Conservation (phyloP, 2,329 filamentous ascomycete species). For the Helminthosporium solani region DNA sequence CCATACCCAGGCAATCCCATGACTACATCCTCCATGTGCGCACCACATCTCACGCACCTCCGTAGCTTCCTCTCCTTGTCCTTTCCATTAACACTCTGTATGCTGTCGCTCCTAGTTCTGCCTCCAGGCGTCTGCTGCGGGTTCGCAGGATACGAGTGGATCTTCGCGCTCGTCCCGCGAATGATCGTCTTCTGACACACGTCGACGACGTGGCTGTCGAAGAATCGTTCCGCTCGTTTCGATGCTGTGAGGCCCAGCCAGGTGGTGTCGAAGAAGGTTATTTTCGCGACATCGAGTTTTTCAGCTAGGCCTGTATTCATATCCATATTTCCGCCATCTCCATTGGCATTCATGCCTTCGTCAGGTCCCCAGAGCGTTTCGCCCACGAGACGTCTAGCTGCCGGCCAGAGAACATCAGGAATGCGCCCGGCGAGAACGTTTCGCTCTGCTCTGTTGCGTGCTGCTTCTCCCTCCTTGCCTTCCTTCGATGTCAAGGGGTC, state of each 20-base stretch:
- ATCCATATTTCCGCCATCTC: conserved; percentile 39
- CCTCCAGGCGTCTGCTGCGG: conserved; percentile 3
- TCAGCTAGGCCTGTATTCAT: conserved; percentile 50
- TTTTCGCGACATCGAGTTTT: conserved; percentile 62
- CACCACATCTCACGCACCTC: conserved; percentile 48
- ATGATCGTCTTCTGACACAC: conserved; percentile 56
- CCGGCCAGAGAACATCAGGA: conserved; percentile 52
- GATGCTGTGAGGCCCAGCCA: conserved; percentile 68
- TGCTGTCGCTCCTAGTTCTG: conserved; percentile 24
- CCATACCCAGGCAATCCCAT: conserved; percentile 33
- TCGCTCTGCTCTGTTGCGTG: conserved; percentile 53
- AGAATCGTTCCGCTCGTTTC: conserved; percentile 58
- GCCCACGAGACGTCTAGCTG: conserved; percentile 51
- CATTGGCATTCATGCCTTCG: conserved; percentile 26
- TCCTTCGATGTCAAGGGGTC: conserved; percentile 36
- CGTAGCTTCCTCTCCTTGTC: conserved; percentile 33
- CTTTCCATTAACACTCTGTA: conserved; percentile 14
- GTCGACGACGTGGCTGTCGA: conserved; percentile 60
- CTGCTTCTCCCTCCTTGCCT: conserved; percentile 37
- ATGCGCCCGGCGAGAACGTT: conserved; percentile 55
- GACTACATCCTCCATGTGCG: conserved; percentile 49
- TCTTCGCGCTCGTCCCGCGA: conserved; percentile 26
- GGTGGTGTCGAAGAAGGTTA: conserved; percentile 72
- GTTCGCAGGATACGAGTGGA: conserved; percentile 18
- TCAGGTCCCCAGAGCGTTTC: conserved; percentile 33